phyloP scores from a whole-genome alignment of 1,139 yeast genomes.

The Magnusiomyces ingens region DNA sequence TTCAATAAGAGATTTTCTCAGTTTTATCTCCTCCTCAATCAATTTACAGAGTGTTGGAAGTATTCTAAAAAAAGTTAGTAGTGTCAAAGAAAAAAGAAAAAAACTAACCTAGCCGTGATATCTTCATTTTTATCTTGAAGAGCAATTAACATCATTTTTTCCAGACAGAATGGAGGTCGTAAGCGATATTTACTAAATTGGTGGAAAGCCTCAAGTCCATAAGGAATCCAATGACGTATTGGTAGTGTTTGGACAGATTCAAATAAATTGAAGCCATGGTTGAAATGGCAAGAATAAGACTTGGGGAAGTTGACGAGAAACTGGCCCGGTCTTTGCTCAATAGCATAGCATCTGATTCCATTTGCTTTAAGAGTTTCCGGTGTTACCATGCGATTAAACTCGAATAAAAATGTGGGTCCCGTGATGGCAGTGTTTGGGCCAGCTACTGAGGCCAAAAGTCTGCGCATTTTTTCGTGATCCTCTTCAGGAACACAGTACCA shows the following conservation, averaged over 20 bases:
- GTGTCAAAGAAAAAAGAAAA: neutral
- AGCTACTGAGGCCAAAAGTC: conserved; percentile 10
- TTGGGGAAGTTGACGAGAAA: conserved; percentile 72
- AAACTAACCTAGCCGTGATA: neutral
- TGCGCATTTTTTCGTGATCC: conserved; percentile 47
- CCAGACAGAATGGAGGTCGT: conserved; percentile 34
- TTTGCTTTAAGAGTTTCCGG: conserved; percentile 50
- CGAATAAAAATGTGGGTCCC: conserved; percentile 79
- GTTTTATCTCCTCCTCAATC: conserved; percentile 13
- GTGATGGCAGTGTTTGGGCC: conserved; percentile 70
- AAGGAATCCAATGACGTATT: conserved; percentile 51
- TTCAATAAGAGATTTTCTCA: conserved; percentile 34
- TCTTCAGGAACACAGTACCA: conserved; percentile 76
- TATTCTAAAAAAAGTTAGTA: neutral
- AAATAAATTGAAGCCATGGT: conserved; percentile 71
- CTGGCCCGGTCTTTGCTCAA: conserved; percentile 75
- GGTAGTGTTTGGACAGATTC: conserved; percentile 77
- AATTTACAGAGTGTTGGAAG: neutral
- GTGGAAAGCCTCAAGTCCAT: conserved; percentile 27
- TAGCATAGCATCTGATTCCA: conserved; percentile 54
- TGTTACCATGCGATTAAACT: conserved; percentile 64
- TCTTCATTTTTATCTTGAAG: neutral
- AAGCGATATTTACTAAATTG: conserved; percentile 25
- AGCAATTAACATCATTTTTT: conserved; percentile 24
- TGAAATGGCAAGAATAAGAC: conserved; percentile 76